Conservation (phyloP, 805 yeast genomes). For the Ogataea corticis region DNA sequence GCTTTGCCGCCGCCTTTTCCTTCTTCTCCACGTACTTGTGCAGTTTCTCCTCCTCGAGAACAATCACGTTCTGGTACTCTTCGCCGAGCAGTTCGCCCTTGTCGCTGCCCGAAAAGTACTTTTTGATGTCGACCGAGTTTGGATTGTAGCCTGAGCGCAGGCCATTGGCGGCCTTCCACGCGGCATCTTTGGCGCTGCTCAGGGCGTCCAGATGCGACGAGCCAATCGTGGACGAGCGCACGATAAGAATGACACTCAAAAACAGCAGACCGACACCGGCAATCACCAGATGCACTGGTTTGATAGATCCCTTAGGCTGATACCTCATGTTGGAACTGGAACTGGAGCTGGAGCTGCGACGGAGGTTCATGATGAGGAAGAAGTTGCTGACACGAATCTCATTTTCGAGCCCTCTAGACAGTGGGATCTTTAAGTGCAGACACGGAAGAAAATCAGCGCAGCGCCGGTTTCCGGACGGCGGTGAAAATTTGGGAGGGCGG, state of each 20-base stretch:
- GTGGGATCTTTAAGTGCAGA: too few relatives aligned
- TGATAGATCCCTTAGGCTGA: conserved; percentile 1
- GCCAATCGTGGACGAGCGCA: conserved; percentile 1
- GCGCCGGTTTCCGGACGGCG: too few relatives aligned
- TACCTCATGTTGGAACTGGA: not conserved
- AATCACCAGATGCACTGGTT: conserved; percentile 8
- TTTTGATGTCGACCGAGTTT: conserved; percentile 7
- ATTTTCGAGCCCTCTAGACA: too few relatives aligned
- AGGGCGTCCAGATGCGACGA: conserved; percentile 8
- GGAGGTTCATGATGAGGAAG: conserved; percentile 3
- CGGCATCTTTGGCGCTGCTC: conserved; percentile 4
- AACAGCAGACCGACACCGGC: conserved; percentile 13
- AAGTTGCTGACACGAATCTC: not conserved
- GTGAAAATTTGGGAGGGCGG: too few relatives aligned
- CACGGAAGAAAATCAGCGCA: too few relatives aligned
- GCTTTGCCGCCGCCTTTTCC: conserved; percentile 1
- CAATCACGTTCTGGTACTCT: conserved; percentile 1
- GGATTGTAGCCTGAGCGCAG: conserved; percentile 2
- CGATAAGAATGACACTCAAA: conserved; percentile 7
- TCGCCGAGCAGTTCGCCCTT: conserved; percentile 2
- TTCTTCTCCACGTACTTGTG: conserved; percentile 12
- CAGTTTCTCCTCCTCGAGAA: conserved; percentile 14
- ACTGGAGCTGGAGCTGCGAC: not conserved
- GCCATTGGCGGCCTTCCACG: conserved; percentile 2
- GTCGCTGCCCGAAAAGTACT: conserved; percentile 4